These are phyloP conservation scores for Fusarium verrucosum DNA, from an alignment of 2,329 filamentous ascomycete genomes.

Conservation along the genomic window DNA sequence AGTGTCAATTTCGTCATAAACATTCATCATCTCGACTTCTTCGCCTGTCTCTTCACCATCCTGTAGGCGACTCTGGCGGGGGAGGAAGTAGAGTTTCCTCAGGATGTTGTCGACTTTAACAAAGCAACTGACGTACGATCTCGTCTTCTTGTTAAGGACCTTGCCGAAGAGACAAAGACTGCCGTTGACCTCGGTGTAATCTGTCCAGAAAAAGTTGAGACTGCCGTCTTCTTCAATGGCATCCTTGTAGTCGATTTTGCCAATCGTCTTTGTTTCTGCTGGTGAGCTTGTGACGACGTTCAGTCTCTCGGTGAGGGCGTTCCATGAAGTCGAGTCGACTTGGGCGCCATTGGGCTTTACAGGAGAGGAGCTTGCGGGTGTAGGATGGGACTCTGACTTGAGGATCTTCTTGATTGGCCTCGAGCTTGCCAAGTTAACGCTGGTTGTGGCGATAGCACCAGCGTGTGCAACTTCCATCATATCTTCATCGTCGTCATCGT, in stretches of 20 bases:
- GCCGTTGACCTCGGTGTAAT: slow-evolving; percentile 92
- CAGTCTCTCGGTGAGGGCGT: slow-evolving; percentile 82
- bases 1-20: slow-evolving; percentile 87
- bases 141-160: slow-evolving; percentile 86
- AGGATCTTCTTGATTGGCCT: slow-evolving; percentile 76
- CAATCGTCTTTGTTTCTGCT: slow-evolving; percentile 69
- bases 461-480: slow-evolving; percentile 88
- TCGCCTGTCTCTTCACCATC: slow-evolving; percentile 76
- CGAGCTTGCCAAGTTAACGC: slow-evolving; percentile 85
- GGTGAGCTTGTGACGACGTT: slow-evolving; percentile 83
- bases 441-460: slow-evolving; percentile 72
- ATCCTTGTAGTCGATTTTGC: slow-evolving; percentile 84
- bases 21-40: slow-evolving; percentile 84
- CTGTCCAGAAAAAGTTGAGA: slow-evolving; percentile 94
- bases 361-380: slow-evolving; percentile 81
- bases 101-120: slow-evolving; percentile 95
- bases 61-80: slow-evolving; percentile 69
- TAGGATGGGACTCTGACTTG: slow-evolving; percentile 72
- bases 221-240: slow-evolving; percentile 95
- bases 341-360: slow-evolving; percentile 65
- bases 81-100: slow-evolving; percentile 91
- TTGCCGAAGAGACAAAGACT: slow-evolving; percentile 96
- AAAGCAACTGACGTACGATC: slow-evolving; percentile 87
- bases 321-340: slow-evolving; percentile 88
- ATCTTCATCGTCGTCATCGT: slow-evolving; percentile 81